phyloP scores from a whole-genome alignment of 1,139 yeast species.

The Candida sp. region DNA sequence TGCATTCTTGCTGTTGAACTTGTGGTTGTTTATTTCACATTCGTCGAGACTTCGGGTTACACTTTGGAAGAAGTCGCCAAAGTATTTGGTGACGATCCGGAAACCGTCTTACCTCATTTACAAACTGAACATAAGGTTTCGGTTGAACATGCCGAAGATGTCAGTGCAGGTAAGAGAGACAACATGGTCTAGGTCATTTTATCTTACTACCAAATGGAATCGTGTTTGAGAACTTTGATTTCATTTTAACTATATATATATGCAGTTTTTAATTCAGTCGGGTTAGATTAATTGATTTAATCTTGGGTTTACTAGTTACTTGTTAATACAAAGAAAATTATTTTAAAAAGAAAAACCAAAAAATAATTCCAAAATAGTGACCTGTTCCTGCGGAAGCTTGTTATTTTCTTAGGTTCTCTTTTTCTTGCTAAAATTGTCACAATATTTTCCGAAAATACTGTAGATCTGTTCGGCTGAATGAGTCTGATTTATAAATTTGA shows the following conservation, averaged over 20 bases:
- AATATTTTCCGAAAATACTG: neutral
- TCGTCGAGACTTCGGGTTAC: conserved; percentile 51
- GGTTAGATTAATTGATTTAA: neutral
- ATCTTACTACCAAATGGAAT: neutral
- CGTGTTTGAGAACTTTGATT: neutral
- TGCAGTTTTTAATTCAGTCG: neutral
- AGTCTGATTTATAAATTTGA: no score
- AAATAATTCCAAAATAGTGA: no score
- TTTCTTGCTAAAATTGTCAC: no score
- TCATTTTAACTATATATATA: no score
- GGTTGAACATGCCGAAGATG: neutral
- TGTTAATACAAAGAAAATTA: neutral
- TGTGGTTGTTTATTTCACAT: conserved; percentile 35
- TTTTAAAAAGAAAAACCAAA: neutral
- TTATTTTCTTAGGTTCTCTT: no score
- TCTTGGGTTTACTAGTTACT: neutral
- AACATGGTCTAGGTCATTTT: neutral
- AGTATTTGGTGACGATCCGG: conserved; percentile 40
- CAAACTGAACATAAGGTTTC: neutral
- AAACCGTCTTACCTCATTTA: conserved; percentile 7
- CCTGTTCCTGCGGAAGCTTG: no score
- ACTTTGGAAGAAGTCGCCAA: conserved; percentile 53
- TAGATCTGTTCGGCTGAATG: neutral
- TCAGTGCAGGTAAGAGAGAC: neutral
- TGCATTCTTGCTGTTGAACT: conserved; percentile 36